Conservation (phyloP, 2,329 filamentous ascomycete species). For the Pyrenophora graminea region DNA sequence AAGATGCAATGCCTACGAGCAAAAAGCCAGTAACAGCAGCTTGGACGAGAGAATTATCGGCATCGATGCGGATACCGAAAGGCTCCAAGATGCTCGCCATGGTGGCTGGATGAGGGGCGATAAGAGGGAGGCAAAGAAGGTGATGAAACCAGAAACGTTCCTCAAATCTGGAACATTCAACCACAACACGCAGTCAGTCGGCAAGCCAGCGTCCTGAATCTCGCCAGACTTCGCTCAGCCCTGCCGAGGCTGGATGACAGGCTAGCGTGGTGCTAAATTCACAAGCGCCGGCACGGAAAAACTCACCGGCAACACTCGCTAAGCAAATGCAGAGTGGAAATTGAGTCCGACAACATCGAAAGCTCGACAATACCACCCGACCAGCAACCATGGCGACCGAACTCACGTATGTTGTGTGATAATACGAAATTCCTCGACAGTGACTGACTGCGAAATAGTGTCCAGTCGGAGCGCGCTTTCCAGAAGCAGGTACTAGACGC, state of each 20-base stretch:
- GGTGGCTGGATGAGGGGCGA: not conserved
- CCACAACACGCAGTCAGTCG: not conserved
- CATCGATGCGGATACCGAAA: constrained; percentile 41
- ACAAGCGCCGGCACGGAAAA: constrained; percentile 7
- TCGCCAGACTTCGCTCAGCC: constrained; percentile 3
- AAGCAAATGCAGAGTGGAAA: constrained; percentile 19
- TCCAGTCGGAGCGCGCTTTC: constrained; percentile 99
- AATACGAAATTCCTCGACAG: constrained; percentile 5
- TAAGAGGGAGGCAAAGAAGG: not conserved
- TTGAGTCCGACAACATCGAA: constrained; percentile 22
- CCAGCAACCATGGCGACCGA: constrained; percentile 52
- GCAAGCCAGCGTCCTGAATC: not conserved
- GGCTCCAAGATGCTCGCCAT: constrained; percentile 28
- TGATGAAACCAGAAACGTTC: too few species aligned
- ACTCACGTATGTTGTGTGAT: constrained; percentile 45
- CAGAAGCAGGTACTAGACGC: constrained; percentile 67
- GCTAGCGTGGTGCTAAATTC: constrained; percentile 9
- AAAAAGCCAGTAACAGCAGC: constrained; percentile 36
- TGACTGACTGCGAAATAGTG: constrained; percentile 67
- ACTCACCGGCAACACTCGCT: constrained; percentile 11
- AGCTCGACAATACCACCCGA: constrained; percentile 41
- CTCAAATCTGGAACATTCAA: not conserved
- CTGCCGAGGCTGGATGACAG: constrained; percentile 10
- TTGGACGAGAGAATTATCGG: constrained; percentile 33
- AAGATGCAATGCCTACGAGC: constrained; percentile 36